Percentiles rank a stretch among this genome's conserved stretches.
phyloP scores from a whole-genome alignment of 306 rosid genomes.

The Cucurbita pepo region DNA sequence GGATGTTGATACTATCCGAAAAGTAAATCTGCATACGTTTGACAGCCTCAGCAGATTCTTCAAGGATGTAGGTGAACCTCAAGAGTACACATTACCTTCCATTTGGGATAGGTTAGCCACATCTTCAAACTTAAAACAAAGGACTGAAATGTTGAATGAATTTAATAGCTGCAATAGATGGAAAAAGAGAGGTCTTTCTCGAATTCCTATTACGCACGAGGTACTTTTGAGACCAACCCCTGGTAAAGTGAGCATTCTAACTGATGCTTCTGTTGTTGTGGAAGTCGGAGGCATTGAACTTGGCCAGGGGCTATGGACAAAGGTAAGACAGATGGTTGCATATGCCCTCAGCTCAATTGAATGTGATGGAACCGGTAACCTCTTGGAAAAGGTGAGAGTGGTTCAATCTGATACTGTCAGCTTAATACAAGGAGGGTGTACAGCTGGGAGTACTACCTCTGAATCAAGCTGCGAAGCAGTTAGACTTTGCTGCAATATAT shows the following conservation, averaged over 20 bases:
- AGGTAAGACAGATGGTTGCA: slow-evolving; percentile 87
- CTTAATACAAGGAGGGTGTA: slow-evolving; percentile 79
- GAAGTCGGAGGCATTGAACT: slow-evolving; percentile 90
- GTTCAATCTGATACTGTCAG: slow-evolving; percentile 67
- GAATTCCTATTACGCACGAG: slow-evolving; percentile 39
- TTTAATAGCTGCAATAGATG: slow-evolving; percentile 52
- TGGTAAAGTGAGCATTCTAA: slow-evolving; percentile 52
- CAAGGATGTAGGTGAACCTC: slow-evolving; percentile 39
- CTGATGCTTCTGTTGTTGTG: slow-evolving; percentile 60
- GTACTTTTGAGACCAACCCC: slow-evolving; percentile 47
- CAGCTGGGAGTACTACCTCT: slow-evolving; percentile 88
- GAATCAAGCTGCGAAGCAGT: slow-evolving; percentile 90
- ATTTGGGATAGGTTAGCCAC: slow-evolving; percentile 56
- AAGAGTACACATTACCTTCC: slow-evolving; percentile 69
- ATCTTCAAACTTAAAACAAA: slow-evolving; percentile 38
- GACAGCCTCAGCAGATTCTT: slow-evolving; percentile 46
- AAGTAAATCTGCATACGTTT: slow-evolving; percentile 55
- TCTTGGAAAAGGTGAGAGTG: slow-evolving; percentile 54
- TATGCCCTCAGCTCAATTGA: slow-evolving; percentile 46
- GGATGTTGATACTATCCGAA: slow-evolving; percentile 63
- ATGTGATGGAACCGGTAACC: slow-evolving; percentile 27
- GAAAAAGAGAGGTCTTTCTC: slow-evolving; percentile 75
- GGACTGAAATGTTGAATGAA: slow-evolving; percentile 23
- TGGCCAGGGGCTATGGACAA: slow-evolving; percentile 98
- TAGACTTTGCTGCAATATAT: slow-evolving; percentile 49